A percentile compares a stretch with the other conserved stretches of the same genome.
Conservation (phyloP, 225 moss, liverwort and hornwort species). For the Antitrichia curtipendula region DNA sequence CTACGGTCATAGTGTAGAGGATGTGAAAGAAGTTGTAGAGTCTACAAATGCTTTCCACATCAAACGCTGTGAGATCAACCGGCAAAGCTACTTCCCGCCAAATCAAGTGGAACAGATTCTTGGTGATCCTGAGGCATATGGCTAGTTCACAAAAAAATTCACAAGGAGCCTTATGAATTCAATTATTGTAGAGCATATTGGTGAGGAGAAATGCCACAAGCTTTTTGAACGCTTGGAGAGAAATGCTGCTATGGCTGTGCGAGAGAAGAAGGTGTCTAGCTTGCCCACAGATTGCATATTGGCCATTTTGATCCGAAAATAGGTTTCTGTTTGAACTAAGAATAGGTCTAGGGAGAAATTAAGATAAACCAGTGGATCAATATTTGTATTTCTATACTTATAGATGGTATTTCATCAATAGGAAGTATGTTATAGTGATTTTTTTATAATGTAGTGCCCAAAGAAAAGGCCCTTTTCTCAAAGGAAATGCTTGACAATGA, state of each 20-base stretch:
- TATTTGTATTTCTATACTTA: background rate
- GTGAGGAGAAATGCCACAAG: background rate
- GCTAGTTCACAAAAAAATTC: background rate
- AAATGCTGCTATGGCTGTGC: background rate
- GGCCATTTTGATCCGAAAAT: background rate
- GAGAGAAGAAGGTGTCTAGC: background rate
- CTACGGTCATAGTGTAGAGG: background rate
- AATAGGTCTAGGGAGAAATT: accelerated
- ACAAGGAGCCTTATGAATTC: background rate
- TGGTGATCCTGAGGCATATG: background rate
- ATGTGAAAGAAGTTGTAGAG: background rate
- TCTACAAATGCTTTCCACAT: background rate
- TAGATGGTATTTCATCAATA: background rate
- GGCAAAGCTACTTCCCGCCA: background rate
- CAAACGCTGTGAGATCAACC: background rate
- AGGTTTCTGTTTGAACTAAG: background rate
- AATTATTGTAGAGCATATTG: background rate
- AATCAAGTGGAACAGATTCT: background rate
- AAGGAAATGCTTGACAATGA: too few species aligned
- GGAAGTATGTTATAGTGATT: background rate
- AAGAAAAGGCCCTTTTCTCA: too few species aligned
- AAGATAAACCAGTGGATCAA: background rate
- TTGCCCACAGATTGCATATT: background rate
- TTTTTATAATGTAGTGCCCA: too few species aligned
- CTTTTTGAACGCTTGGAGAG: background rate